These are phyloP conservation scores for Fragilariopsis cylindrus DNA, from an alignment of 108 stramenopile species.

Conservation along the genomic window DNA sequence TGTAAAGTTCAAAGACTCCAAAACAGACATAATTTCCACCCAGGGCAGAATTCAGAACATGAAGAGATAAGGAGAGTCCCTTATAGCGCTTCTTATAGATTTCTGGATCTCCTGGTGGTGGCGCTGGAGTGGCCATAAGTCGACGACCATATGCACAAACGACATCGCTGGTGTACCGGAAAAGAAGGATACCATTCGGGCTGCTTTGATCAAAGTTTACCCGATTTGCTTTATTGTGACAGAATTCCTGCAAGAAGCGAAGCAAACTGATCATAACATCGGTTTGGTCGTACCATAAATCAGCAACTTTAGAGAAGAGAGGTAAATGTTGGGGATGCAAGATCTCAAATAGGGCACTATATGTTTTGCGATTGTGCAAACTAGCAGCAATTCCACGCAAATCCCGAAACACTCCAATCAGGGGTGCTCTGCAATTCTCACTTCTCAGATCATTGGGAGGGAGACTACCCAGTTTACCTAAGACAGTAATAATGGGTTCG, in stretches of 20 bases:
- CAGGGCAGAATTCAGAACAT: conserved; percentile 91
- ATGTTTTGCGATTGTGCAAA: conserved; percentile 93
- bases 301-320: conserved; percentile 84
- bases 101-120: conserved; percentile 54
- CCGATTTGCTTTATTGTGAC: conserved; percentile 96
- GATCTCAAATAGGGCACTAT: conserved; percentile 90
- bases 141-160: conserved; percentile 90
- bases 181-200: conserved; percentile 97
- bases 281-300: conserved; percentile 93
- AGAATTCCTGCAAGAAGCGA: conserved; percentile 96
- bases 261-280: conserved; percentile 93
- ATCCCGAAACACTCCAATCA: conserved; percentile 94
- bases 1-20: conserved; percentile 96
- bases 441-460: conserved; percentile 68
- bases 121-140: conserved; percentile 56
- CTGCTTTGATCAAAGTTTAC: conserved; percentile 96
- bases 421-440: conserved; percentile 67
- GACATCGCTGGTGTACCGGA: conserved; percentile 92
- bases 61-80: conserved; percentile 83
- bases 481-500: conserved; percentile 81
- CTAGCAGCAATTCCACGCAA: conserved; percentile 90
- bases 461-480: conserved; percentile 69
- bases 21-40: conserved; percentile 97
- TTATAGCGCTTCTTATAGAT: conserved; percentile 95
- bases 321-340: conserved; percentile 90